Percentiles rank a stretch among this genome's conserved stretches.
These are phyloP conservation scores for Pythium vanterpoolii DNA, from an alignment of 352 stramenopile genomes.

Conservation along the genomic window DNA sequence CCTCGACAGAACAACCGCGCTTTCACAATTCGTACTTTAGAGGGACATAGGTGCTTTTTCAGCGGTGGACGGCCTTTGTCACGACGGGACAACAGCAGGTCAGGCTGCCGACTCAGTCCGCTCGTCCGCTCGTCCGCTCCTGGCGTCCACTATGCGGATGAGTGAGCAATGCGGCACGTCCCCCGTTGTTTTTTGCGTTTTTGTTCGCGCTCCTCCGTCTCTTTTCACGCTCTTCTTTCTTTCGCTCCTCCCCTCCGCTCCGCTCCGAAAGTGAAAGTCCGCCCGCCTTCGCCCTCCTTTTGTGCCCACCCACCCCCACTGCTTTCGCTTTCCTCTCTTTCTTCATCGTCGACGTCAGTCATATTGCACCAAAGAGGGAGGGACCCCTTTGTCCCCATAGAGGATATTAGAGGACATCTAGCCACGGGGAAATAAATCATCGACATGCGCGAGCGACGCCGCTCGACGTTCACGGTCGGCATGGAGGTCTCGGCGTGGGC, in stretches of 20 bases:
- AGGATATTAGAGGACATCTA: background rate
- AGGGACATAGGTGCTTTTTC: background rate
- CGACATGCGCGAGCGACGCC: conserved; percentile 18
- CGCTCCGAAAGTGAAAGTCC: too few relatives aligned
- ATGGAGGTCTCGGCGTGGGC: conserved; percentile 27
- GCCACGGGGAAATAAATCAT: background rate
- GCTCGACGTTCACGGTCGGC: conserved; percentile 27
- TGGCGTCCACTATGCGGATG: background rate
- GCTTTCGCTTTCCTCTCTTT: background rate
- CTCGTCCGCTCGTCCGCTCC: conserved; percentile 1
- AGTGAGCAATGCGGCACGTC: too few relatives aligned
- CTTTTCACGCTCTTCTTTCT: conserved; percentile 12
- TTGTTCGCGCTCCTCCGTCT: background rate
- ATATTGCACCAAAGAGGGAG: background rate
- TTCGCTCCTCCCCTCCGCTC: conserved; percentile 9
- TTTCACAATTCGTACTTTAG: conserved; percentile 15
- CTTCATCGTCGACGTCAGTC: conserved; percentile 1
- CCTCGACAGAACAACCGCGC: conserved; percentile 7
- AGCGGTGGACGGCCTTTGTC: background rate
- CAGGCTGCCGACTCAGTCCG: background rate
- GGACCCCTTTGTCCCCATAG: background rate
- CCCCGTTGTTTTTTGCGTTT: background rate
- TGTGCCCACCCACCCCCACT: background rate
- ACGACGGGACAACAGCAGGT: background rate
- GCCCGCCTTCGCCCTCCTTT: background rate